Percentiles rank a stretch among this genome's conserved stretches.
phyloP scores from a whole-genome alignment of 2,329 filamentous ascomycete genomes.

The Podosphaera aphanis region DNA sequence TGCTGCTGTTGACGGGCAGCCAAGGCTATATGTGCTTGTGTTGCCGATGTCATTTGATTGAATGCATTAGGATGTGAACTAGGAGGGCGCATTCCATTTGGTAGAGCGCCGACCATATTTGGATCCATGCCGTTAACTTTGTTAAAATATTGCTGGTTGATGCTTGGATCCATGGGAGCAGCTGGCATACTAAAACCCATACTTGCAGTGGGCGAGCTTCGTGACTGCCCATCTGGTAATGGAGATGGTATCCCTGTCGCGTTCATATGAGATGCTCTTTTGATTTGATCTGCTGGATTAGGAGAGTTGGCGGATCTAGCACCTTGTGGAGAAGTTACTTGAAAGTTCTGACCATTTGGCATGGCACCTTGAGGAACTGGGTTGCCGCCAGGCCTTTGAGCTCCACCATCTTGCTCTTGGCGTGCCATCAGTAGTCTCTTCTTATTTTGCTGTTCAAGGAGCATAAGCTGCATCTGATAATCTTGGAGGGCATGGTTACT shows the following conservation, averaged over 20 bases:
- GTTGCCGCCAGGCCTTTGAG: conserved; percentile 22
- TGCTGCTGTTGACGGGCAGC: conserved; percentile 23
- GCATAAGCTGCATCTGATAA: conserved; percentile 76
- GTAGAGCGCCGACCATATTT: conserved; percentile 35
- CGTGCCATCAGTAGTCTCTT: conserved; percentile 66
- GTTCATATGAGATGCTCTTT: conserved; percentile 54
- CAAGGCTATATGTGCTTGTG: conserved; percentile 23
- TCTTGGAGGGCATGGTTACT: conserved; percentile 60
- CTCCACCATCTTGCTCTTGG: conserved; percentile 47
- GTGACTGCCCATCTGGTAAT: conserved; percentile 45
- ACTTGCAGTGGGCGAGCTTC: conserved; percentile 37
- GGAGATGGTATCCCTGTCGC: conserved; percentile 46
- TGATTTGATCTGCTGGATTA: conserved; percentile 57
- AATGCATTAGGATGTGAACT: conserved; percentile 38
- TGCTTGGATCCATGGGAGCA: conserved; percentile 36
- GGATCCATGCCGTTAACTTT: conserved; percentile 27
- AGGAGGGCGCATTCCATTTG: conserved; percentile 42
- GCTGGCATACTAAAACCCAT: conserved; percentile 34
- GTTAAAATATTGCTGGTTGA: conserved; percentile 36
- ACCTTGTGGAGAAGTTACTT: conserved; percentile 45
- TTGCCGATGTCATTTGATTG: conserved; percentile 23
- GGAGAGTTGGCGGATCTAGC: conserved; percentile 46
- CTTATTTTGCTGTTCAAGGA: conserved; percentile 72
- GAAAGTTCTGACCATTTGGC: conserved; percentile 37
- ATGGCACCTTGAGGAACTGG: conserved; percentile 29